Evolutionary conservation across 2,329 filamentous ascomycete genomes (phyloP).

Genomic region (Claviceps spartinae): DNA sequence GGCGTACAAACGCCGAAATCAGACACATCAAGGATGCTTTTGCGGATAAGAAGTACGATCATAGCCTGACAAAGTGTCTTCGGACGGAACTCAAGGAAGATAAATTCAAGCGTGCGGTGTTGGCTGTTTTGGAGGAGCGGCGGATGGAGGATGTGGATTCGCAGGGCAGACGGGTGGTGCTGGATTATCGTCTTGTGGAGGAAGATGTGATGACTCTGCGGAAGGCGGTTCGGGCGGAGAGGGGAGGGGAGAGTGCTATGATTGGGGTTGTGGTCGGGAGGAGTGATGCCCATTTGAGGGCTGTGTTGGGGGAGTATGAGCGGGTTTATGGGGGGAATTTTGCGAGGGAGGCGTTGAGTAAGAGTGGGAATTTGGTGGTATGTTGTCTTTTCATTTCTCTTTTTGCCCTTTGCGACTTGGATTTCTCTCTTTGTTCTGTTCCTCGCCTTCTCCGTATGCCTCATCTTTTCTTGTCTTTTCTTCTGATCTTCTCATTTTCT

Average conservation of each 20-base stretch:
- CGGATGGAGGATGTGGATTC: constrained; percentile 71
- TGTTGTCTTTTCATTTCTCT: constrained; percentile 24
- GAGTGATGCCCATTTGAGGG: constrained; percentile 68
- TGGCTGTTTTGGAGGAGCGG: constrained; percentile 69
- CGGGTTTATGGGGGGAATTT: constrained; percentile 65
- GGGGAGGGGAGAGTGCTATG: constrained; percentile 80
- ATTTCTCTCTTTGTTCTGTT: constrained; percentile 13
- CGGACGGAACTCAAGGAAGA: constrained; percentile 85
- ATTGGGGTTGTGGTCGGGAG: constrained; percentile 69
- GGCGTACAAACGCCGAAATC: constrained; percentile 78
- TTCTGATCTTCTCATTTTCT: neutral
- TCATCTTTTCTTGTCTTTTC: no score
- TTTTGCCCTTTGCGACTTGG: neutral
- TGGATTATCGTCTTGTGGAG: constrained; percentile 48
- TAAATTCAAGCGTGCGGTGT: constrained; percentile 83
- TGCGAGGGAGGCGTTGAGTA: constrained; percentile 71
- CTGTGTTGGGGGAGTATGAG: constrained; percentile 69
- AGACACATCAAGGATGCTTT: constrained; percentile 76
- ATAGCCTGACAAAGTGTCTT: constrained; percentile 75
- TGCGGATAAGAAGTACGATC: constrained; percentile 79
- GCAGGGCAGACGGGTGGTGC: constrained; percentile 40
- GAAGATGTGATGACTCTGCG: constrained; percentile 63
- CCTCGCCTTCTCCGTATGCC: neutral
- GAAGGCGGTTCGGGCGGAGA: constrained; percentile 53
- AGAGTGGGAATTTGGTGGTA: constrained; percentile 86